Conservation (phyloP, 1,284 basidiomycete species). For the Marasmius sp. region DNA sequence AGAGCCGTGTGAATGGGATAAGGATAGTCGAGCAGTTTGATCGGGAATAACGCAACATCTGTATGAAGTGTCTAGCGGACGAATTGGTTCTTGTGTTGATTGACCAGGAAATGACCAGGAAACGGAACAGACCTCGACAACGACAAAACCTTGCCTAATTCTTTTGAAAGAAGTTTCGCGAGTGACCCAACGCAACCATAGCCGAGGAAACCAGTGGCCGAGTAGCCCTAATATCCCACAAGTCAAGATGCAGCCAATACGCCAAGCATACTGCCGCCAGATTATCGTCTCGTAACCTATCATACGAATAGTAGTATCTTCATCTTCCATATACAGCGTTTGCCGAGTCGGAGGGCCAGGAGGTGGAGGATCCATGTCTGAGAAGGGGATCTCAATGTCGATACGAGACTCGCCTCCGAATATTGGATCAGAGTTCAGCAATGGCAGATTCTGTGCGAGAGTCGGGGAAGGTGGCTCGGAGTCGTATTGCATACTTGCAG, state of each 20-base stretch:
- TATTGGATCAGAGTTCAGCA: slow-evolving; percentile 71
- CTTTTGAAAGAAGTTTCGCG: slow-evolving; percentile 83
- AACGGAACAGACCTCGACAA: slow-evolving; percentile 77
- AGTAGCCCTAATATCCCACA: slow-evolving; percentile 81
- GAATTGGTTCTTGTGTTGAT: slow-evolving; percentile 13
- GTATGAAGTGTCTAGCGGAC: slow-evolving; percentile 71
- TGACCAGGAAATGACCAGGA: background rate
- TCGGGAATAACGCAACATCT: slow-evolving; percentile 76
- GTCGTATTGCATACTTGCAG: slow-evolving; percentile 65
- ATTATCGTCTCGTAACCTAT: slow-evolving; percentile 81
- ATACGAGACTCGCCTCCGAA: slow-evolving; percentile 81
- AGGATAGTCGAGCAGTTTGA: slow-evolving; percentile 70
- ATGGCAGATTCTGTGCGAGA: slow-evolving; percentile 55
- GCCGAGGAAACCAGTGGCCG: slow-evolving; percentile 90
- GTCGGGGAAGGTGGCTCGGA: slow-evolving; percentile 66
- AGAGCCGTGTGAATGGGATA: slow-evolving; percentile 82
- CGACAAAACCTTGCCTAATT: slow-evolving; percentile 71
- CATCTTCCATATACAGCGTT: slow-evolving; percentile 86
- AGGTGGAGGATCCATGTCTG: slow-evolving; percentile 62
- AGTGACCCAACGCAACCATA: slow-evolving; percentile 90
- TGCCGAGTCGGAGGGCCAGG: slow-evolving; percentile 82
- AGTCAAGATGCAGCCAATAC: slow-evolving; percentile 65
- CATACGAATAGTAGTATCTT: slow-evolving; percentile 88
- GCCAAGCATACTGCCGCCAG: slow-evolving; percentile 75
- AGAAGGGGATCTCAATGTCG: slow-evolving; percentile 68